Percentiles rank a stretch among this genome's conserved stretches.
phyloP scores from a whole-genome alignment of 106 monocot genomes.

The Dendrobium catenatum region DNA sequence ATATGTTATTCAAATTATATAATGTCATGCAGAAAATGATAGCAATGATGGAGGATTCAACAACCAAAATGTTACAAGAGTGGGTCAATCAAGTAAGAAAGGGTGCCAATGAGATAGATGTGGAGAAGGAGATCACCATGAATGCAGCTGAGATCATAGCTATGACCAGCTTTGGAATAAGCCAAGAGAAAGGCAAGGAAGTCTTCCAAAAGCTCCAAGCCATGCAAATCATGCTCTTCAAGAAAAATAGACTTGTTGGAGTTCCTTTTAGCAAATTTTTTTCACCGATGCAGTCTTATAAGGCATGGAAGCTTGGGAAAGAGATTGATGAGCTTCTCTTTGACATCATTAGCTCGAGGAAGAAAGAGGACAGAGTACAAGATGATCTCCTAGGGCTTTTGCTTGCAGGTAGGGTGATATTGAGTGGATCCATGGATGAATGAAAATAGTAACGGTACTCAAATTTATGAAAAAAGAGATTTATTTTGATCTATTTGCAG shows the following conservation, averaged over 20 bases:
- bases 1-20: too few species aligned
- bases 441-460: too few species aligned
- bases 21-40: slow-evolving; percentile 40
- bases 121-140: slow-evolving; percentile 30
- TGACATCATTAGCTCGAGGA: slow-evolving; percentile 25
- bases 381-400: slow-evolving; percentile 34
- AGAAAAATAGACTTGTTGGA: slow-evolving; percentile 45
- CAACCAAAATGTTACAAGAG: slow-evolving; percentile 34
- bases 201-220: slow-evolving; percentile 44
- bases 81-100: slow-evolving; percentile 24
- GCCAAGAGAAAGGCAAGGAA: slow-evolving; percentile 26
- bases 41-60: slow-evolving; percentile 47
- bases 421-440: not conserved
- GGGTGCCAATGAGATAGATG: slow-evolving; percentile 32
- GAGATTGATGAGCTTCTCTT: slow-evolving; percentile 65
- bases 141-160: slow-evolving; percentile 81
- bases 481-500: too few species aligned
- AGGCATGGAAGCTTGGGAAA: slow-evolving; percentile 41
- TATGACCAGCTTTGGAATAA: slow-evolving; percentile 51
- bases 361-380: not conserved
- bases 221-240: slow-evolving; percentile 52
- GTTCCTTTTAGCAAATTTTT: slow-evolving; percentile 50
- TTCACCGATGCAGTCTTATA: slow-evolving; percentile 15
- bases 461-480: too few species aligned
- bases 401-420: slow-evolving; percentile 46